Evolutionary conservation across 2,329 filamentous ascomycete species (phyloP), one percentile per base, ranked within the genome.

Genomic region (Ceratocystis ficicola): DNA sequence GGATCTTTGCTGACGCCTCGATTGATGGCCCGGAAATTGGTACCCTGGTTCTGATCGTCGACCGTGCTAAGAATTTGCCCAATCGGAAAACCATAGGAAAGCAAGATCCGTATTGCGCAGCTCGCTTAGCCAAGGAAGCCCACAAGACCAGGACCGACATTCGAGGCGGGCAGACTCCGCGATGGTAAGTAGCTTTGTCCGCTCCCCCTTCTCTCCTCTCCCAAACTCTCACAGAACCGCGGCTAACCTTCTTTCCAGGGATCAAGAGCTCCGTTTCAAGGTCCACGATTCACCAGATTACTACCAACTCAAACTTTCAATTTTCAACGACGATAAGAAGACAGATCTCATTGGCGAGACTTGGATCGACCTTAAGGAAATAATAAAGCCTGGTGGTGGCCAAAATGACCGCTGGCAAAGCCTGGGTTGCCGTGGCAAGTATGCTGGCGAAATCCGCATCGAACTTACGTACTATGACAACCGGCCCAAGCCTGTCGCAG

Each of bases 291-390:
- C 91, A 17, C 87, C 91, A 20, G 94, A 99, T 76, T 99, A 99
- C 79, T 91, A 90, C 76, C 90, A 92, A 74, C 82, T 99, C 66
- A 99, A 99, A 74, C 82, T 97, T 17, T 96, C 93, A 2, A 84
- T 97, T 5, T 99, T 99, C 78, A 96, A 96, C 73, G 94, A 99
- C 72, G 94, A 99, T 77, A 97, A 96, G 79, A 95, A 88, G 78
- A 97, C 93, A 0, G 94, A 99, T 70, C 76, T 99, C 69, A 96
- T 99, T 71, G 94, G 94, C 70, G 94, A 99, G 76, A 86, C 89
- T 5, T 96, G 90, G 87, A 84, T 97, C 67, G 88, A 89, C 72
- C 80, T 99, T 68, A 85, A 86, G 70, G 82, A 85, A 70, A 88
- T 99, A 71, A 83, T 99, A 69, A 81, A 92, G 22, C 80, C 86